Evolutionary conservation across 495 filamentous ascomycete species (phyloP).

Genomic region (Aspergillus cristatus): DNA sequence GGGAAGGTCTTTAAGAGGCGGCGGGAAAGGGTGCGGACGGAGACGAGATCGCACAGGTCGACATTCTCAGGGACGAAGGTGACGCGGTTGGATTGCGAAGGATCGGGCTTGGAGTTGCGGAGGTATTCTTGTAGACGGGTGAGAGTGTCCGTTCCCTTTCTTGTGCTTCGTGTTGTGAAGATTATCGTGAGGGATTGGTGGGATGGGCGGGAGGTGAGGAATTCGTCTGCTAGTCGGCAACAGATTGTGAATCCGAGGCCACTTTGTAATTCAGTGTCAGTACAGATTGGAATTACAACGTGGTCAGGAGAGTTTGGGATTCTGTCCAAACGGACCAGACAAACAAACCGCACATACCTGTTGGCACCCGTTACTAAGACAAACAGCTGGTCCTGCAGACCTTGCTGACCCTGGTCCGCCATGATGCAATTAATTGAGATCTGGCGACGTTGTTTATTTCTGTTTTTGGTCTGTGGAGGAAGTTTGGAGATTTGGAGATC

Average conservation of each 20-base stretch:
- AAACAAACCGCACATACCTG: no score
- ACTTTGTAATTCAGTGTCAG: no score
- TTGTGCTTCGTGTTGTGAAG: conserved; percentile 42
- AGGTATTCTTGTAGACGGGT: conserved; percentile 31
- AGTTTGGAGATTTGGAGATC: no score
- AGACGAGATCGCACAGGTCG: conserved; percentile 47
- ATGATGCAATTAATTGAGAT: no score
- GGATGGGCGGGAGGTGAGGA: conserved; percentile 56
- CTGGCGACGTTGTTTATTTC: no score
- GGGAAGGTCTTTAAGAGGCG: conserved; percentile 42
- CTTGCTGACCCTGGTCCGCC: no score
- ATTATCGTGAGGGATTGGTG: conserved; percentile 47
- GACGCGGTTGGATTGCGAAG: conserved; percentile 24
- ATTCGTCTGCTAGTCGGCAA: conserved; percentile 83
- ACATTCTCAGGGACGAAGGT: conserved; percentile 41
- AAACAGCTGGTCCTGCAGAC: conserved; percentile 16
- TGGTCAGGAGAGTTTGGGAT: no score
- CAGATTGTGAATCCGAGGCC: conserved; percentile 85
- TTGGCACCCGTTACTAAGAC: conserved; percentile 45
- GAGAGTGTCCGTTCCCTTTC: conserved; percentile 36
- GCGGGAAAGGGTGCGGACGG: conserved; percentile 42
- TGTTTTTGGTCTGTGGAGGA: no score
- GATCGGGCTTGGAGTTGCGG: conserved; percentile 10
- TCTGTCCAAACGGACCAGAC: no score
- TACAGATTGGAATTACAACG: no score